These are phyloP conservation scores for Naganishia albida DNA, from an alignment of 1,284 basidiomycete genomes.

Conservation along the genomic window DNA sequence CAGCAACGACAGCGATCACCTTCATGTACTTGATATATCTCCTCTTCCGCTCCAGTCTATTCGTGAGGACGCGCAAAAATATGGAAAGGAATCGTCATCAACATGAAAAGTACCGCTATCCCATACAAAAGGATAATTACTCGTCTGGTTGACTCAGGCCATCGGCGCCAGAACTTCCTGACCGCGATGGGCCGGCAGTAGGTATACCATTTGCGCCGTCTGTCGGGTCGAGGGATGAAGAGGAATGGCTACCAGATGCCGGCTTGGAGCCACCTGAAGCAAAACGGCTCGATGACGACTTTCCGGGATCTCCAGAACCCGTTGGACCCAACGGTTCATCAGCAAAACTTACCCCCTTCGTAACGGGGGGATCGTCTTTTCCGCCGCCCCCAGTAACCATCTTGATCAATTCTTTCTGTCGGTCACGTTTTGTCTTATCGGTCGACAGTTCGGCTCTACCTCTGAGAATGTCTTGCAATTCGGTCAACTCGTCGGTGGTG, in stretches of 20 bases:
- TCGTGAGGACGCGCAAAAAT: background rate
- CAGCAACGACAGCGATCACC: slow-evolving; percentile 29
- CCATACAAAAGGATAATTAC: background rate
- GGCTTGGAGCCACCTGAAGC: background rate
- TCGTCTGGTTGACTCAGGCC: background rate
- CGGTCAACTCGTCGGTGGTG: slow-evolving; percentile 2
- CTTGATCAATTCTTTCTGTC: slow-evolving; percentile 20
- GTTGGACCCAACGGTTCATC: background rate
- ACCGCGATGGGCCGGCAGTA: background rate
- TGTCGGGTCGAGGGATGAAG: background rate
- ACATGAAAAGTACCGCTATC: background rate
- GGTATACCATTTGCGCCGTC: background rate
- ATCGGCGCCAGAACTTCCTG: background rate
- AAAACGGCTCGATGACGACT: background rate
- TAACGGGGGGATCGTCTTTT: background rate
- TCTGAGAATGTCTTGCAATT: slow-evolving; percentile 8
- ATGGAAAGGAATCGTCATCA: background rate
- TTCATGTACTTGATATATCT: slow-evolving; percentile 27
- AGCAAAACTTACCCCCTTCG: background rate
- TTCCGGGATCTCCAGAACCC: too few relatives aligned
- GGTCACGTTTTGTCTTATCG: background rate
- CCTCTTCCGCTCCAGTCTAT: slow-evolving; percentile 20
- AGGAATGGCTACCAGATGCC: background rate
- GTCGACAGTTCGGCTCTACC: slow-evolving; percentile 1
- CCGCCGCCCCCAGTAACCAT: slow-evolving; percentile 1